Evolutionary conservation across 2,329 filamentous ascomycete species (phyloP).

Genomic region (Sordariomycetes sp.): DNA sequence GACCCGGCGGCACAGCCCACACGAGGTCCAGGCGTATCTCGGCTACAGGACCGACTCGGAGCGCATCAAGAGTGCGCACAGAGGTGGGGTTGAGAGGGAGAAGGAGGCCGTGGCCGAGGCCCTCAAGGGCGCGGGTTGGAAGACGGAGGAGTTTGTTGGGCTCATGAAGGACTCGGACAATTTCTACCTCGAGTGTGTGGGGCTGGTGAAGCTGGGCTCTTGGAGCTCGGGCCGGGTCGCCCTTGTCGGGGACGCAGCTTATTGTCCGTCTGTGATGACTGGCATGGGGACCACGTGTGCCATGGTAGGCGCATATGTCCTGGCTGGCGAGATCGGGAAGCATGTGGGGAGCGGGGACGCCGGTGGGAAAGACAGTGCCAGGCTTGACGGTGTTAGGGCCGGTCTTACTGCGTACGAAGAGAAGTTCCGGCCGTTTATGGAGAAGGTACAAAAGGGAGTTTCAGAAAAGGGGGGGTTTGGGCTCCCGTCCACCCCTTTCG

Average conservation of each 20-base stretch:
- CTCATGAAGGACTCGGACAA: constrained; percentile 27
- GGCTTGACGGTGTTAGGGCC: constrained; percentile 12
- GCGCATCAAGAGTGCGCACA: constrained; percentile 14
- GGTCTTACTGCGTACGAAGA: constrained; percentile 32
- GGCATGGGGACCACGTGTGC: constrained; percentile 41
- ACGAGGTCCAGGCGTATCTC: constrained; percentile 26
- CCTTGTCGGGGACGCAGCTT: constrained; percentile 43
- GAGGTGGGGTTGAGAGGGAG: constrained; percentile 22
- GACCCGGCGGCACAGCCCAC: constrained; percentile 24
- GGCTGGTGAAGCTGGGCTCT: constrained; percentile 29
- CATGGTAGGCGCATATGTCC: constrained; percentile 40
- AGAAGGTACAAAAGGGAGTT: constrained; percentile 17
- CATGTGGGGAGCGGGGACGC: constrained; percentile 17
- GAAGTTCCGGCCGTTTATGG: constrained; percentile 31
- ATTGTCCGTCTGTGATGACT: constrained; percentile 33
- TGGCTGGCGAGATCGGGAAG: constrained; percentile 40
- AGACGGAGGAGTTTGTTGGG: constrained; percentile 25
- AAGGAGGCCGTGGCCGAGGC: constrained; percentile 25
- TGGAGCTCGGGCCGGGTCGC: constrained; percentile 36
- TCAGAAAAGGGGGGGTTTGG: neutral
- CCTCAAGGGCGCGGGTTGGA: constrained; percentile 31
- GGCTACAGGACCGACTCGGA: constrained; percentile 14
- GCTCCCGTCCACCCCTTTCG: constrained; percentile 3
- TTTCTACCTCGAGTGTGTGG: constrained; percentile 34
- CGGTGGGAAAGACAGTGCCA: constrained; percentile 9